Conservation (phyloP, 2,329 filamentous ascomycete species). For the Trichoderma koningiopsis region DNA sequence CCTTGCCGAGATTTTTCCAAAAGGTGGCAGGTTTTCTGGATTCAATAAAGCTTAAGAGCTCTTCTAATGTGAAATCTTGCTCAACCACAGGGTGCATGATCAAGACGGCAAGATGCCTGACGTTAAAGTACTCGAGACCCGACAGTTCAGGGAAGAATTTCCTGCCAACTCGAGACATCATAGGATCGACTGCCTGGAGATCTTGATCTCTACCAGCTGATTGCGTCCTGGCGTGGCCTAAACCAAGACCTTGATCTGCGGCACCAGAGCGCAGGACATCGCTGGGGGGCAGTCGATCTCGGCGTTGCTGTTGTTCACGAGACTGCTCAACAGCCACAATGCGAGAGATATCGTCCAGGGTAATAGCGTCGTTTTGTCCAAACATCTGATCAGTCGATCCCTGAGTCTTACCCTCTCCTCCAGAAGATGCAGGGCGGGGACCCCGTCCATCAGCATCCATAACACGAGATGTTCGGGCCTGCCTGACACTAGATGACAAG, state of each 20-base stretch:
- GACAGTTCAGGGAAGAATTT: constrained; percentile 96
- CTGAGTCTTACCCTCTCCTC: constrained; percentile 55
- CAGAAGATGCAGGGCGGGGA: constrained; percentile 73
- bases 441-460: constrained; percentile 68
- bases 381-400: constrained; percentile 79
- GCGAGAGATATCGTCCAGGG: constrained; percentile 91
- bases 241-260: constrained; percentile 50
- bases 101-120: constrained; percentile 90
- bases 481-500: constrained; percentile 88
- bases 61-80: constrained; percentile 88
- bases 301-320: constrained; percentile 81
- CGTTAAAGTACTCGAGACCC: constrained; percentile 94
- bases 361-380: constrained; percentile 86
- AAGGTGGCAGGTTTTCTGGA: constrained; percentile 86
- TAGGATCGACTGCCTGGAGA: constrained; percentile 53
- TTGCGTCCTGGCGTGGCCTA: constrained; percentile 67
- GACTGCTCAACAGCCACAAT: constrained; percentile 96
- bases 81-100: constrained; percentile 93
- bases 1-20: constrained; percentile 98
- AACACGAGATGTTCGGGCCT: constrained; percentile 85
- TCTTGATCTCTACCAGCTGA: constrained; percentile 56
- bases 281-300: constrained; percentile 53
- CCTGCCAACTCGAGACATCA: constrained; percentile 61
- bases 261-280: constrained; percentile 64
- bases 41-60: constrained; percentile 89